A percentile compares a stretch with the other conserved stretches of the same genome.
These are phyloP conservation scores for Penicillium malachiteum DNA, from an alignment of 495 filamentous ascomycete genomes.

Conservation along the genomic window DNA sequence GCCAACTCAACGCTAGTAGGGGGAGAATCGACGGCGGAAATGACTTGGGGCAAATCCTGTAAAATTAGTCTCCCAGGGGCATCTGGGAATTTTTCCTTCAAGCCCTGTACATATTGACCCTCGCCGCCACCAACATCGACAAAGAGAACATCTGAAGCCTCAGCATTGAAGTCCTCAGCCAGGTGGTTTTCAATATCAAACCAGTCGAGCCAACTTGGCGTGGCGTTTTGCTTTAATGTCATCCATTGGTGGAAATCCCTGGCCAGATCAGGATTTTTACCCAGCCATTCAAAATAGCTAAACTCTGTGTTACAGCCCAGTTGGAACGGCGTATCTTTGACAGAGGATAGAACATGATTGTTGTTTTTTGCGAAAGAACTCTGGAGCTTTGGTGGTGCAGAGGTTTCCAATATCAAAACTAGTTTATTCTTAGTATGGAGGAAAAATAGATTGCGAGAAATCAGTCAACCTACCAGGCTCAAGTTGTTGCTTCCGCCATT, in stretches of 20 bases:
- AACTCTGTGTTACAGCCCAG: slow-evolving; percentile 34
- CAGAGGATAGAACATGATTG: slow-evolving; percentile 24
- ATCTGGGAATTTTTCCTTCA: slow-evolving; percentile 29
- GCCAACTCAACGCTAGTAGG: slow-evolving; percentile 36
- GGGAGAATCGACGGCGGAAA: slow-evolving; percentile 10
- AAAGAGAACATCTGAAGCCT: slow-evolving; percentile 28
- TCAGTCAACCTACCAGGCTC: slow-evolving; percentile 12
- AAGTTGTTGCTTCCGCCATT: slow-evolving; percentile 12
- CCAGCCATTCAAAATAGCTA: slow-evolving; percentile 28
- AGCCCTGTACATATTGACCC: slow-evolving; percentile 34
- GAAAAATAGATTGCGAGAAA: not conserved
- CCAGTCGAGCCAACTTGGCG: slow-evolving; percentile 29
- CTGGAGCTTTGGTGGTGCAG: slow-evolving; percentile 19
- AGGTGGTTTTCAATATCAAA: slow-evolving; percentile 29
- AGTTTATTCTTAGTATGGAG: not conserved
- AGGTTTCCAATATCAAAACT: slow-evolving; percentile 18
- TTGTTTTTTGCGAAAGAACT: slow-evolving; percentile 27
- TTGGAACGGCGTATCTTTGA: slow-evolving; percentile 38
- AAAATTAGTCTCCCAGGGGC: slow-evolving; percentile 30
- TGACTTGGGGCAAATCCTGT: slow-evolving; percentile 32
- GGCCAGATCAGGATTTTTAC: slow-evolving; percentile 15
- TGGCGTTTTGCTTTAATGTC: slow-evolving; percentile 20
- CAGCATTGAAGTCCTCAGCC: slow-evolving; percentile 15
- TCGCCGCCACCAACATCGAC: slow-evolving; percentile 38
- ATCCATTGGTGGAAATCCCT: slow-evolving; percentile 31